Percentiles rank a stretch among this genome's conserved stretches.
Conservation (phyloP, 208 protist genomes). For the Trichomonas vaginalis region DNA sequence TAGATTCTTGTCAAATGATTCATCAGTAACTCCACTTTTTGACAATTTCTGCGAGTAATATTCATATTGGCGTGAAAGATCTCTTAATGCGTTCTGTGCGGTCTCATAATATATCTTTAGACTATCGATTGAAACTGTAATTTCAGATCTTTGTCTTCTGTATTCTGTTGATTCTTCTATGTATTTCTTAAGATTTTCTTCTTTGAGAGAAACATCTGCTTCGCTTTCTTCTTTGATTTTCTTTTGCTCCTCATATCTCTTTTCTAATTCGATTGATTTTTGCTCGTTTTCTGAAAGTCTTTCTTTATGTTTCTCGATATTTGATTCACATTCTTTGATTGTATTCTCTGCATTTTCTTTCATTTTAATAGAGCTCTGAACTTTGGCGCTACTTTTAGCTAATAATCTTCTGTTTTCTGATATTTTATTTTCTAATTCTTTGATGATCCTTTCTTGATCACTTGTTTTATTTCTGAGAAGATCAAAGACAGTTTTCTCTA, state of each 20-base stretch:
- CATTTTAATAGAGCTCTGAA: background rate
- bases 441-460: background rate
- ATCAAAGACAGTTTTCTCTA: background rate
- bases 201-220: background rate
- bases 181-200: background rate
- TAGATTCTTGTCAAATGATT: background rate
- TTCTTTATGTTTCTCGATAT: background rate
- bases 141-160: background rate
- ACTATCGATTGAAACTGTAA: background rate
- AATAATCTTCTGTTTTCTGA: background rate
- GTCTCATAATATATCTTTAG: background rate
- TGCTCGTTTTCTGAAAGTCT: background rate
- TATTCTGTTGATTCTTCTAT: background rate
- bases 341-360: background rate
- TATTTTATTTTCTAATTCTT: constrained; percentile 4
- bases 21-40: background rate
- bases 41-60: background rate
- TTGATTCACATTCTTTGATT: background rate
- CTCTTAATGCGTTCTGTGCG: background rate
- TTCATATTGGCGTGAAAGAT: background rate
- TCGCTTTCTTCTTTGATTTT: background rate
- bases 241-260: background rate
- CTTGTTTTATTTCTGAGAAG: background rate
- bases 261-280: background rate
- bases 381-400: background rate